Evolutionary conservation across 257 asterid species (phyloP).

Genomic region (Thymus mandschuricus): DNA sequence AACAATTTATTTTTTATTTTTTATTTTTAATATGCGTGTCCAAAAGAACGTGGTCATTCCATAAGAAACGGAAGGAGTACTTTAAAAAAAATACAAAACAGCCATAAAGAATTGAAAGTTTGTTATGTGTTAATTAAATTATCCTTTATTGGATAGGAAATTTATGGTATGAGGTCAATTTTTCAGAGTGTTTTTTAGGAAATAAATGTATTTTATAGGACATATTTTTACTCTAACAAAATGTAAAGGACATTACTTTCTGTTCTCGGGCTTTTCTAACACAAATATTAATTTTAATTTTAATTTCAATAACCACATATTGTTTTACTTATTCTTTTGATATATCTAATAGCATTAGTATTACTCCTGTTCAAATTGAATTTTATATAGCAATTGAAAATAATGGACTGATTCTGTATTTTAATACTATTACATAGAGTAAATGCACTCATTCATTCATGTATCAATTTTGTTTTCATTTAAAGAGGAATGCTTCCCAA

Average conservation of each 20-base stretch:
- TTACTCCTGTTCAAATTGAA: too few relatives aligned
- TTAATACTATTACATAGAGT: too few relatives aligned
- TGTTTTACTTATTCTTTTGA: neutral
- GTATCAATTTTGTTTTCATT: neutral
- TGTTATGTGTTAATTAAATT: conserved; percentile 14
- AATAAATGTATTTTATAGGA: neutral
- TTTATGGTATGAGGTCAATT: conserved; percentile 7
- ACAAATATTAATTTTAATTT: neutral
- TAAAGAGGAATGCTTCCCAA: neutral
- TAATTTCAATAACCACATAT: too few relatives aligned
- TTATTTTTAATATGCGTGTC: too few relatives aligned
- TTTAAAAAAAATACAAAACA: neutral
- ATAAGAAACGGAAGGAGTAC: too few relatives aligned
- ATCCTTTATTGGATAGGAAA: neutral
- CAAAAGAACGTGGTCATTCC: too few relatives aligned
- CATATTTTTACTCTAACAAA: neutral
- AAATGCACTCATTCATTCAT: neutral
- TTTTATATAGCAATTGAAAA: too few relatives aligned
- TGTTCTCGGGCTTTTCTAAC: neutral
- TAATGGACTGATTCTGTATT: too few relatives aligned
- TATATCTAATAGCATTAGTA: neutral
- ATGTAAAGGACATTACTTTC: neutral
- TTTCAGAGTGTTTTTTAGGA: neutral
- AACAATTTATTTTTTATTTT: too few relatives aligned
- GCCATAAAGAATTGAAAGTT: neutral